Conservation (phyloP, 2,329 filamentous ascomycete genomes). For the Moelleriella libera region DNA sequence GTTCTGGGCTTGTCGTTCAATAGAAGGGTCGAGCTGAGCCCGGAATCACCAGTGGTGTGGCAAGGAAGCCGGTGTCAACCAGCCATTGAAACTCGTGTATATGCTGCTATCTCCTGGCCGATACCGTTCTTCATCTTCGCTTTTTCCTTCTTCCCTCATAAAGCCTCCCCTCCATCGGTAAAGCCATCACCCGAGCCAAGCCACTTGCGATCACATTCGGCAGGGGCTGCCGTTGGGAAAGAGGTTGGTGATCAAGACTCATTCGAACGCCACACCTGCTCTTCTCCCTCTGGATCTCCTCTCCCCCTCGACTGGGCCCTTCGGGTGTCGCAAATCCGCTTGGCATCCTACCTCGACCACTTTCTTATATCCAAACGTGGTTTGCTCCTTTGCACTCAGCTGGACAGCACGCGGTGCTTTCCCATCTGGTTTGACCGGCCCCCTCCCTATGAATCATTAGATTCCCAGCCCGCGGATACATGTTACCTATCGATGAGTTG, state of each 20-base stretch:
- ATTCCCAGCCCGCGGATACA: too few species aligned
- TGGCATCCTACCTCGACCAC: too few species aligned
- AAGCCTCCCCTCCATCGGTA: not conserved
- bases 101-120: conserved; percentile 1
- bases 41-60: not conserved
- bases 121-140: not conserved
- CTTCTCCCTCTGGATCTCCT: not conserved
- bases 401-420: too few species aligned
- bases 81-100: not conserved
- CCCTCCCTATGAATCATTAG: too few species aligned
- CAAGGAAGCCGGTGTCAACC: not conserved
- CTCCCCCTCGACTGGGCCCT: not conserved
- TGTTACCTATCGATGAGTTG: too few species aligned
- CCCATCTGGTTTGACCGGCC: too few species aligned
- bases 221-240: not conserved
- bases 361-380: too few species aligned
- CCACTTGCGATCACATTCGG: not conserved
- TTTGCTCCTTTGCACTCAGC: too few species aligned
- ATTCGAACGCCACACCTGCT: not conserved
- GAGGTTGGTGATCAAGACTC: conserved; percentile 3
- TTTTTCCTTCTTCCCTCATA: not conserved
- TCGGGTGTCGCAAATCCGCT: too few species aligned
- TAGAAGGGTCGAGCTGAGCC: conserved; percentile 1
- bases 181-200: not conserved
- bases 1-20: not conserved